A percentile compares a stretch with the other conserved stretches of the same genome.
phyloP scores from a whole-genome alignment of 805 yeast species.

The Groenewaldozyma salmanticensis region DNA sequence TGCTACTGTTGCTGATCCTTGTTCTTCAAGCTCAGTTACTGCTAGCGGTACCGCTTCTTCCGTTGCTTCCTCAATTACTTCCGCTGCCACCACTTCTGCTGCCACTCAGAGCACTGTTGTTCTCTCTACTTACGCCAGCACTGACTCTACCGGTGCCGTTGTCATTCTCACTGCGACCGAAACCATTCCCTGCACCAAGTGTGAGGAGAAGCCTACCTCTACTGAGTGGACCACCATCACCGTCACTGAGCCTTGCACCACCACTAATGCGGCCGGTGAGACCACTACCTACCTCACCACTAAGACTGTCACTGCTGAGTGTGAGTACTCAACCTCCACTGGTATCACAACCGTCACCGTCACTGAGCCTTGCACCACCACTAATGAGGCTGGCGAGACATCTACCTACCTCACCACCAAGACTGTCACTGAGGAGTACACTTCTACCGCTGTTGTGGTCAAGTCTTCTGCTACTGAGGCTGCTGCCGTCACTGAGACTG shows the following conservation, averaged over 20 bases:
- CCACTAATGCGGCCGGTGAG: background rate
- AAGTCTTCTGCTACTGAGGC: conserved; percentile 8
- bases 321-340: background rate
- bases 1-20: background rate
- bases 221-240: background rate
- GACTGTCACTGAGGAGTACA: conserved; percentile 7
- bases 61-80: background rate
- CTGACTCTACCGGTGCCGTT: background rate
- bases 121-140: background rate
- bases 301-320: conserved; percentile 1
- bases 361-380: conserved; percentile 2
- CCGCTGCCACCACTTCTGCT: background rate
- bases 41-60: background rate
- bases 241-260: background rate
- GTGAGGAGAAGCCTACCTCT: conserved; percentile 2
- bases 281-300: conserved; percentile 2
- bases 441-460: conserved; percentile 8
- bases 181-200: background rate
- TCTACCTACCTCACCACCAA: conserved; percentile 5
- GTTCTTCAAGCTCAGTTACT: background rate
- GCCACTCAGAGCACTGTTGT: background rate
- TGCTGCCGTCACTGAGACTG: conserved; percentile 11
- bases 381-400: conserved; percentile 8
- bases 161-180: background rate
- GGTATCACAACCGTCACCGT: background rate